Evolutionary conservation across 1,284 basidiomycete species (phyloP).

Genomic region (Cryptococcus floricola): DNA sequence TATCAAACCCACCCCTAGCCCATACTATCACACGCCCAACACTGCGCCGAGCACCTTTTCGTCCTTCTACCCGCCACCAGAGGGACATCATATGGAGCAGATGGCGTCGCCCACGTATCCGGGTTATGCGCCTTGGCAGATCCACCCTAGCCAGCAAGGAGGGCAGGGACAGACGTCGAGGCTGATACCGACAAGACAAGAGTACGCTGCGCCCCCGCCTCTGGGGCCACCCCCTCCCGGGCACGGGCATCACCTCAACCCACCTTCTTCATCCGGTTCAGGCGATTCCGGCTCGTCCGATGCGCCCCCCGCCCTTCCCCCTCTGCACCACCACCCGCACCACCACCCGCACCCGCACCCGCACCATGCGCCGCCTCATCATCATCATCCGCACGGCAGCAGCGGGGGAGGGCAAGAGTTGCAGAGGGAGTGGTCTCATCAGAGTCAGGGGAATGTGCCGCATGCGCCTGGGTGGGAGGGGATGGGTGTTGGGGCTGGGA

Average conservation of each 20-base stretch:
- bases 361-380: background rate
- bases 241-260: background rate
- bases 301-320: no score
- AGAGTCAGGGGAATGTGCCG: background rate
- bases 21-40: constrained; percentile 12
- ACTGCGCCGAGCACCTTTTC: constrained; percentile 14
- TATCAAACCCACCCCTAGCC: constrained; percentile 11
- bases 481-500: background rate
- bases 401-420: background rate
- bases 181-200: constrained; percentile 1
- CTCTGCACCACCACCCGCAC: background rate
- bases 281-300: background rate
- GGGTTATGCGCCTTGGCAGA: constrained; percentile 1
- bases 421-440: background rate
- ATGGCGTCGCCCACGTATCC: constrained; percentile 8
- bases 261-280: constrained; percentile 12
- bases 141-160: background rate
- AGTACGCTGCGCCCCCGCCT: background rate
- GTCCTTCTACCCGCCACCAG: background rate
- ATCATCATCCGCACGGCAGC: background rate
- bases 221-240: background rate
- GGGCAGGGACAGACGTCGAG: constrained; percentile 4
- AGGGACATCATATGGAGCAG: background rate
- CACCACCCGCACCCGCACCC: background rate
- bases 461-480: constrained; percentile 5